Conservation (phyloP, 2,329 filamentous ascomycete species). For the Cladosporium sp. region DNA sequence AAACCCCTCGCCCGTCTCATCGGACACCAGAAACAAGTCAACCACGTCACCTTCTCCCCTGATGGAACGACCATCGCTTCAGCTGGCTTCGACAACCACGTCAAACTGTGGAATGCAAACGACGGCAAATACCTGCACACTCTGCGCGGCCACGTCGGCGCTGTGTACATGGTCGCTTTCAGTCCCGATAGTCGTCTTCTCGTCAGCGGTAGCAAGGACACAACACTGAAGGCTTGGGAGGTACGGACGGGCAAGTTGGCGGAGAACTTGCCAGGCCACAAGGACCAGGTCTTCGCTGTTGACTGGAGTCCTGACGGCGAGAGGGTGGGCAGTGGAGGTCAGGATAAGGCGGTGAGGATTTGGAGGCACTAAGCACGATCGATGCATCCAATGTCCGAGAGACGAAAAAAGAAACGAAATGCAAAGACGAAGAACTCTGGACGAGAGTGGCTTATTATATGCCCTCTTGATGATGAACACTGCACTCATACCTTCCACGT, state of each 20-base stretch:
- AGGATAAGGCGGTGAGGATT: constrained; percentile 72
- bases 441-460: background rate
- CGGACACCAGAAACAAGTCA: constrained; percentile 96
- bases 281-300: constrained; percentile 89
- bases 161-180: constrained; percentile 90
- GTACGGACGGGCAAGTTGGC: constrained; percentile 78
- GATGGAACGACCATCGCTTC: constrained; percentile 85
- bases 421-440: background rate
- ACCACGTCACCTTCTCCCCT: constrained; percentile 90
- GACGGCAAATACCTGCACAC: constrained; percentile 78
- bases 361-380: constrained; percentile 57
- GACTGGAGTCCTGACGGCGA: constrained; percentile 93
- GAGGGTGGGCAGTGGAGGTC: constrained; percentile 84
- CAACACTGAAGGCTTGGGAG: constrained; percentile 92
- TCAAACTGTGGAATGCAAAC: constrained; percentile 82
- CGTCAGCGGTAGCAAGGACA: constrained; percentile 85
- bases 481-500: background rate
- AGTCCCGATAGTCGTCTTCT: constrained; percentile 86
- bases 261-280: constrained; percentile 80
- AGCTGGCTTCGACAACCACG: constrained; percentile 88
- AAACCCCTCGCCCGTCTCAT: constrained; percentile 84
- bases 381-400: too few relatives aligned
- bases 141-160: constrained; percentile 80
- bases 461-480: background rate
- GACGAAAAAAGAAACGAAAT: background rate